Evolutionary conservation across 176 grass and related monocot genomes (phyloP).

Genomic region (Triticum urartu): DNA sequence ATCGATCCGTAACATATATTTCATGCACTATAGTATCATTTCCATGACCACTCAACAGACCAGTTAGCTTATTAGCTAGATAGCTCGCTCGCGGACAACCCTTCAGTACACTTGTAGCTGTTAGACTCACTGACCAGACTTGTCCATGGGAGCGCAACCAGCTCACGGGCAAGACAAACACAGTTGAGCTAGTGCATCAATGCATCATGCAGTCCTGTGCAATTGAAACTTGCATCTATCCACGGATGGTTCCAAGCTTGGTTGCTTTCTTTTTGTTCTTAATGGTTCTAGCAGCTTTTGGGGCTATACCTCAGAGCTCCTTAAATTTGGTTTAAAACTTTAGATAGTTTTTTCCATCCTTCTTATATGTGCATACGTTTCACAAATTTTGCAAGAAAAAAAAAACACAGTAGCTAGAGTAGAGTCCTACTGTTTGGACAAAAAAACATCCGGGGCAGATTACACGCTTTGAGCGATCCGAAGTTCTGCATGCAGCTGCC

Average conservation of each 20-base stretch:
- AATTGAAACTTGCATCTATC: slow-evolving; percentile 4
- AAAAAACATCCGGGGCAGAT: neutral
- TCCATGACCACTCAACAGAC: slow-evolving; percentile 26
- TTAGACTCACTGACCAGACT: neutral
- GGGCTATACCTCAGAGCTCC: neutral
- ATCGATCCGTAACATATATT: neutral
- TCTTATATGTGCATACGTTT: neutral
- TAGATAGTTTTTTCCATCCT: neutral
- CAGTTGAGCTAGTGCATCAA: slow-evolving; percentile 15
- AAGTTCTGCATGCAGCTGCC: neutral
- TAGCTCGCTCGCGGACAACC: slow-evolving; percentile 20
- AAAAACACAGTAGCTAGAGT: no score
- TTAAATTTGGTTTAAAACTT: neutral
- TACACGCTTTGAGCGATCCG: neutral
- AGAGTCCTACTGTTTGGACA: no score
- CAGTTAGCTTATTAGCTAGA: slow-evolving; percentile 26
- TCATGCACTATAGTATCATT: slow-evolving; percentile 8
- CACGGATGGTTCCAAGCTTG: neutral
- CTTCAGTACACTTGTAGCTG: slow-evolving; percentile 27
- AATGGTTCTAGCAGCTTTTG: neutral
- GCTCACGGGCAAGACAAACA: slow-evolving; percentile 28
- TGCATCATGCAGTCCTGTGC: slow-evolving; percentile 21
- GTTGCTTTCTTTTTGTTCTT: neutral
- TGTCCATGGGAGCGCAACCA: slow-evolving; percentile 15
- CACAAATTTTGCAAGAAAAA: neutral